These are phyloP conservation scores for Mucor indicus DNA, from an alignment of 371 early-diverging fungal genomes.

Conservation along the genomic window DNA sequence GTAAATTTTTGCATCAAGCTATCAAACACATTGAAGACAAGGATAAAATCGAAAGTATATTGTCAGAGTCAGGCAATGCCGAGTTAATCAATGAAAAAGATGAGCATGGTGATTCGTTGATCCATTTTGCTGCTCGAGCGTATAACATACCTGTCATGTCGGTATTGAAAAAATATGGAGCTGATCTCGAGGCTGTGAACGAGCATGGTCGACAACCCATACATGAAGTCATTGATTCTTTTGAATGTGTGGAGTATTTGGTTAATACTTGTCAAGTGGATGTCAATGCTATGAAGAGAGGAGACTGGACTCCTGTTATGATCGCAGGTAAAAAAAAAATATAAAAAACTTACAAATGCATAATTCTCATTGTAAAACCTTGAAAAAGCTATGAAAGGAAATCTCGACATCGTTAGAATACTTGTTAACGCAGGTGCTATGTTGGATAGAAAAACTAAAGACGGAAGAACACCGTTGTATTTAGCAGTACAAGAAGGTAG, in stretches of 20 bases:
- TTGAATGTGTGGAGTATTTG: constrained; percentile 34
- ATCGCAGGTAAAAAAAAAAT: constrained; percentile 30
- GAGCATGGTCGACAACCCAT: constrained; percentile 49
- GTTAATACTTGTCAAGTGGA: constrained; percentile 31
- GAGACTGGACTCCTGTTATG: constrained; percentile 57
- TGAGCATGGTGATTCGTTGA: constrained; percentile 43
- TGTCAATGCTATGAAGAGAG: constrained; percentile 50
- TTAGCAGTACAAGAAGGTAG: constrained; percentile 49
- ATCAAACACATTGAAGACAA: constrained; percentile 8
- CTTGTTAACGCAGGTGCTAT: constrained; percentile 33
- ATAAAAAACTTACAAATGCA: too few species aligned
- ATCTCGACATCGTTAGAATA: constrained; percentile 29
- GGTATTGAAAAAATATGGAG: constrained; percentile 27
- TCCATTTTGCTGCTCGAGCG: constrained; percentile 49
- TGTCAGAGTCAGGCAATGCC: background rate
- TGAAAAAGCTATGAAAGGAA: constrained; percentile 41
- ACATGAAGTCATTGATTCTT: constrained; percentile 49
- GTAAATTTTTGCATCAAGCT: constrained; percentile 9
- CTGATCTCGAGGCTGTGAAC: constrained; percentile 39
- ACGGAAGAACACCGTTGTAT: constrained; percentile 52
- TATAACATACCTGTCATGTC: constrained; percentile 29
- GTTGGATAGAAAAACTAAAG: constrained; percentile 34
- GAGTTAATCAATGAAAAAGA: constrained; percentile 22
- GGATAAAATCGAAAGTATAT: background rate
- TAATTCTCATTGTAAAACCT: too few species aligned